Conservation (phyloP, 129 eudicot genomes). For the Centella asiatica region DNA sequence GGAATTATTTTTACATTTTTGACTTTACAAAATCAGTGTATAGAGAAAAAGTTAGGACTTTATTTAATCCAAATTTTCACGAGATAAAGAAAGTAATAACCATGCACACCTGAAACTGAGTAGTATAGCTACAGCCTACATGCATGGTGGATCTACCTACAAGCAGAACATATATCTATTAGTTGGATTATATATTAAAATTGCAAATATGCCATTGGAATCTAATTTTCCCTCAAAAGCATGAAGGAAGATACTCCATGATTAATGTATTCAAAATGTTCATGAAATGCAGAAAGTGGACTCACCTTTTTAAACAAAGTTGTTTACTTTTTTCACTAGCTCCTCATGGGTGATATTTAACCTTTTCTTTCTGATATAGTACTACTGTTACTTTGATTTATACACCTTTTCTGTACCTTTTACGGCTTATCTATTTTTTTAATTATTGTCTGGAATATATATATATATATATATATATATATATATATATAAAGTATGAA, state of each 20-base stretch:
- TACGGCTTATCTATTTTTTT: slow-evolving; percentile 3
- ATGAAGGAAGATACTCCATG: slow-evolving; percentile 44
- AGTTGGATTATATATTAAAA: neutral
- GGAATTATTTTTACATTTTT: no score
- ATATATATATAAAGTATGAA: neutral
- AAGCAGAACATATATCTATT: no score
- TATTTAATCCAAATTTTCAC: no score
- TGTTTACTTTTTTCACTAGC: slow-evolving; percentile 43
- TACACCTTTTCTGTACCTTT: slow-evolving; percentile 20
- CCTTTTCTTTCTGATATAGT: slow-evolving; percentile 14
- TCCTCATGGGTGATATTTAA: slow-evolving; percentile 46
- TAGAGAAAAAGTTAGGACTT: no score
- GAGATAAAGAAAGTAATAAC: no score
- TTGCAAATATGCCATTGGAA: slow-evolving; percentile 37
- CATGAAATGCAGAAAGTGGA: slow-evolving; percentile 67
- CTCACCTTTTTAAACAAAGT: slow-evolving; percentile 81
- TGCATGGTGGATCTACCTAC: neutral
- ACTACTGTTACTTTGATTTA: slow-evolving; percentile 4
- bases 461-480: neutral
- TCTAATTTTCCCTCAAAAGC: slow-evolving; percentile 66
- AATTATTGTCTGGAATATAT: neutral
- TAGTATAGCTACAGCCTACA: no score
- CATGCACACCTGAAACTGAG: no score
- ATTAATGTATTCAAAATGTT: slow-evolving; percentile 12
- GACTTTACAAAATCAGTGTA: no score